Conservation (phyloP, 2,329 filamentous ascomycete species). For the Aspergillus sojae region DNA sequence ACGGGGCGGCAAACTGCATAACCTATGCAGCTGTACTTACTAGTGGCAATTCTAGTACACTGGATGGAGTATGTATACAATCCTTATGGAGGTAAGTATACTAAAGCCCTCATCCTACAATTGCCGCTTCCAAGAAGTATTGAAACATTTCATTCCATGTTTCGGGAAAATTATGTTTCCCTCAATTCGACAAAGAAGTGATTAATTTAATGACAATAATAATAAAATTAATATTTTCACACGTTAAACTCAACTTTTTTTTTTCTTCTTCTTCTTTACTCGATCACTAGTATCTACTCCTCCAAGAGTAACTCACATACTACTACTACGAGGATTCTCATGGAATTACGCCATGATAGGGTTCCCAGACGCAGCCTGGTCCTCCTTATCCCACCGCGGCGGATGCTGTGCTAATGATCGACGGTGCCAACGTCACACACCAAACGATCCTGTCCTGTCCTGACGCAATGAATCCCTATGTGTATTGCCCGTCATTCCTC, state of each 20-base stretch:
- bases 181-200: background rate
- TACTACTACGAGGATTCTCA: background rate
- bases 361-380: background rate
- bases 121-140: background rate
- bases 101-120: background rate
- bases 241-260: background rate
- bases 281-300: too few species aligned
- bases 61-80: background rate
- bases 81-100: background rate
- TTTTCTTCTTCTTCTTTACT: too few species aligned
- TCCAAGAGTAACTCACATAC: background rate
- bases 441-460: conserved; percentile 2
- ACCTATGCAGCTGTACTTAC: background rate
- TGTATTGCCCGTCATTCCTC: background rate
- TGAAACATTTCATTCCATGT: background rate
- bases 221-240: background rate
- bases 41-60: background rate
- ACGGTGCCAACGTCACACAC: conserved; percentile 16
- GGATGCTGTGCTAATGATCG: conserved; percentile 7
- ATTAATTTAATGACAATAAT: background rate
- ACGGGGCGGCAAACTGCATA: background rate
- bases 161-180: background rate
- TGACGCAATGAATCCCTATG: conserved; percentile 8
- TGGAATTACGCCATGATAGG: background rate
- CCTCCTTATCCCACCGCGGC: background rate